Evolutionary conservation across 2,329 filamentous ascomycete genomes (phyloP).

Genomic region (Fusarium nelsonii): DNA sequence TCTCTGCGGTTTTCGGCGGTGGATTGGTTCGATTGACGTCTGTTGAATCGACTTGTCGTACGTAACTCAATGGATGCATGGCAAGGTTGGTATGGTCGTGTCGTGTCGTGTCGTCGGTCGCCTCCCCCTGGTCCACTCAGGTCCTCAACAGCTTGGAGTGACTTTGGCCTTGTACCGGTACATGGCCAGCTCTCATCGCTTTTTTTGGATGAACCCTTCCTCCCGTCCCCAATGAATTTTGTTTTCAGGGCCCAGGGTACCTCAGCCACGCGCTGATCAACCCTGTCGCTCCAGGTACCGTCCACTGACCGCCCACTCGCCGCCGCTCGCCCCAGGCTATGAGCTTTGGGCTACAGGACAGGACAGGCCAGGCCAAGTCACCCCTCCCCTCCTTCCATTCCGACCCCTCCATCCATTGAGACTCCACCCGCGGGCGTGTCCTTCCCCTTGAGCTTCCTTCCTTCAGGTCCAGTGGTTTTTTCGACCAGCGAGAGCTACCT

Average conservation of each 20-base stretch:
- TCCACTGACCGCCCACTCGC: slow-evolving; percentile 30
- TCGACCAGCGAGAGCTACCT: slow-evolving; percentile 43
- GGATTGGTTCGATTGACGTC: slow-evolving; percentile 20
- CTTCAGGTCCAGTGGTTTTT: slow-evolving; percentile 44
- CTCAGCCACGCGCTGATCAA: slow-evolving; percentile 24
- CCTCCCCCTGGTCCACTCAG: slow-evolving; percentile 41
- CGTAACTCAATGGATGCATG: slow-evolving; percentile 33
- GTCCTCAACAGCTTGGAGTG: slow-evolving; percentile 47
- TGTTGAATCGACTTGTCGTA: slow-evolving; percentile 36
- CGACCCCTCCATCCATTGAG: slow-evolving; percentile 38
- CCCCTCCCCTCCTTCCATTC: slow-evolving; percentile 33
- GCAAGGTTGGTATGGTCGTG: not conserved
- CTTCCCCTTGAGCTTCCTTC: slow-evolving; percentile 48
- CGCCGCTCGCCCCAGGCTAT: slow-evolving; percentile 19
- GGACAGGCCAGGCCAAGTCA: slow-evolving; percentile 28
- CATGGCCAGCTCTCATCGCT: slow-evolving; percentile 42
- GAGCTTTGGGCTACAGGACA: not conserved
- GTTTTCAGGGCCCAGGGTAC: slow-evolving; percentile 40
- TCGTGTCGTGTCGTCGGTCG: slow-evolving; percentile 16
- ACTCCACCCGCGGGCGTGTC: slow-evolving; percentile 38
- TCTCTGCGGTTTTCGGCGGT: slow-evolving; percentile 44
- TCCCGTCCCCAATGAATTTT: slow-evolving; percentile 38
- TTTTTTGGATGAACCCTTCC: slow-evolving; percentile 39
- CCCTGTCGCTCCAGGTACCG: slow-evolving; percentile 35
- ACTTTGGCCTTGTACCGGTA: slow-evolving; percentile 41